phyloP scores from a whole-genome alignment of 495 filamentous ascomycete species.

The Cenococcum geophilum region DNA sequence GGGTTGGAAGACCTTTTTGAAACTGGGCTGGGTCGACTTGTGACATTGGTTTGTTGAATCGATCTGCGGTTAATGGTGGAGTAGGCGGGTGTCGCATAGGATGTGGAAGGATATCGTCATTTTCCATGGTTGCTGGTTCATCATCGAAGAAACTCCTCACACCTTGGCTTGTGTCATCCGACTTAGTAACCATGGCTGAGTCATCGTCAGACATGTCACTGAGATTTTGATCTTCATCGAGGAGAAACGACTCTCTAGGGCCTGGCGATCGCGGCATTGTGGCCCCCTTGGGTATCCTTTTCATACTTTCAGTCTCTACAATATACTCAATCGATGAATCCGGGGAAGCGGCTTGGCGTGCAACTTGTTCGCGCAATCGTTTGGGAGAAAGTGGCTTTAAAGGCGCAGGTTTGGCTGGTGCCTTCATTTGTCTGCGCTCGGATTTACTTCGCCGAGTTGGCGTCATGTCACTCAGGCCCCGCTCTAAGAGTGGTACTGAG shows the following conservation, averaged over 20 bases:
- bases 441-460: constrained; percentile 28
- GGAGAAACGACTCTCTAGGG: constrained; percentile 53
- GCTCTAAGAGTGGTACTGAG: constrained; percentile 69
- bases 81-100: constrained; percentile 69
- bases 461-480: constrained; percentile 58
- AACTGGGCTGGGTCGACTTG: constrained; percentile 21
- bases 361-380: not conserved
- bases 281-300: constrained; percentile 45
- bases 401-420: constrained; percentile 19
- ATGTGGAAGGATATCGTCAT: constrained; percentile 52
- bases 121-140: constrained; percentile 34
- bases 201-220: constrained; percentile 78
- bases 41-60: constrained; percentile 21
- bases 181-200: constrained; percentile 56
- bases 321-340: constrained; percentile 52
- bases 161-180: constrained; percentile 33
- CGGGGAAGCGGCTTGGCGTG: constrained; percentile 14
- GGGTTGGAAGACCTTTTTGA: constrained; percentile 18
- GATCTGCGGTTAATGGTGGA: constrained; percentile 59
- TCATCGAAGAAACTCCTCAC: constrained; percentile 42
- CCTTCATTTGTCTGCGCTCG: constrained; percentile 16
- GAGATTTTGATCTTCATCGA: constrained; percentile 60
- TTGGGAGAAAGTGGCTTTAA: constrained; percentile 11
- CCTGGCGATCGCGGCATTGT: constrained; percentile 41
- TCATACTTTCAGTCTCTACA: constrained; percentile 54